phyloP scores from a whole-genome alignment of 495 filamentous ascomycete genomes.

The Xylaria sp. region DNA sequence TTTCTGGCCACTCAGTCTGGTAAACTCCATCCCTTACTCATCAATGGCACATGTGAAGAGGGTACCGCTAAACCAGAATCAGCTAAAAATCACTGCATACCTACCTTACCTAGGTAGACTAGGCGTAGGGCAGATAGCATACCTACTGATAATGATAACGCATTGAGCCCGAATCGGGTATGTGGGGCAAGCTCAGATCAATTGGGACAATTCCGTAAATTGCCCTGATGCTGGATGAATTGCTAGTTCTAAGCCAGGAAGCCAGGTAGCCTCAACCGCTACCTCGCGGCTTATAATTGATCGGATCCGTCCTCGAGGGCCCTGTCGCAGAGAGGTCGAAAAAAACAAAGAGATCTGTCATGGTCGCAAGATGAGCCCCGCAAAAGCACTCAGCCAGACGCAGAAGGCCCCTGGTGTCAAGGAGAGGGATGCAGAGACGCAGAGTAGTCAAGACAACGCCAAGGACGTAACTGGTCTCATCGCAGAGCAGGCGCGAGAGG shows the following conservation, averaged over 20 bases:
- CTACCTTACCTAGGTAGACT: too few relatives aligned
- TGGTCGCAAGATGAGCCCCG: slow-evolving; percentile 35
- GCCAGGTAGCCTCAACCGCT: slow-evolving; percentile 26
- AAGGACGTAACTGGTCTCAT: slow-evolving; percentile 28
- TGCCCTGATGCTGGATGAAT: slow-evolving; percentile 24
- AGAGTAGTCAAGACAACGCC: slow-evolving; percentile 22
- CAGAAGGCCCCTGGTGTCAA: slow-evolving; percentile 22
- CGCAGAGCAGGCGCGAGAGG: slow-evolving; percentile 46
- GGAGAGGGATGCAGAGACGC: slow-evolving; percentile 18
- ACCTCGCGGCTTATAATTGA: not conserved
- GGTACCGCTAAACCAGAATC: too few relatives aligned
- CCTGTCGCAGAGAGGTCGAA: slow-evolving; percentile 18
- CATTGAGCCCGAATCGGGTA: slow-evolving; percentile 13
- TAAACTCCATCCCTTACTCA: too few relatives aligned
- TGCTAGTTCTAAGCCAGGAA: slow-evolving; percentile 13
- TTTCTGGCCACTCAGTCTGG: too few relatives aligned
- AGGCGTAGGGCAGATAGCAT: too few relatives aligned
- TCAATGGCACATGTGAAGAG: too few relatives aligned
- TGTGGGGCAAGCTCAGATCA: slow-evolving; percentile 16
- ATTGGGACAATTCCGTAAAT: slow-evolving; percentile 21
- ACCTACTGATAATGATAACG: not conserved
- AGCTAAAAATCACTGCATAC: too few relatives aligned
- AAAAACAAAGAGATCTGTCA: not conserved
- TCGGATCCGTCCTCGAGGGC: not conserved
- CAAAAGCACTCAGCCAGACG: slow-evolving; percentile 27